Conservation (phyloP, 108 stramenopile species). For the Skeletonema tropicum region DNA sequence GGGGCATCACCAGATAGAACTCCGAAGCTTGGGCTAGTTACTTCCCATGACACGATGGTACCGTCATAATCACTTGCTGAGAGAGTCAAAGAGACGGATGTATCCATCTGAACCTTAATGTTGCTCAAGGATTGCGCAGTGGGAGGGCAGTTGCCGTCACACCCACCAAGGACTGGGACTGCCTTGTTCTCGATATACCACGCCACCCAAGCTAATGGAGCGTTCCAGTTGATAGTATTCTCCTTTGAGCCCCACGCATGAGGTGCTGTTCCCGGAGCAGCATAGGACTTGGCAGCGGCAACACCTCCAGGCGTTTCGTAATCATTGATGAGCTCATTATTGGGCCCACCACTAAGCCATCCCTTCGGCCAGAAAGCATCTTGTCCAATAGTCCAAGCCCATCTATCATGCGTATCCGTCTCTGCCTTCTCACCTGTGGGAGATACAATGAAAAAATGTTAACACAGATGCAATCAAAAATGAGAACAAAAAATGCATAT, state of each 20-base stretch:
- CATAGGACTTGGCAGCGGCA: slow-evolving; percentile 37
- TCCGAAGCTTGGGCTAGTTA: slow-evolving; percentile 8
- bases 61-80: slow-evolving; percentile 32
- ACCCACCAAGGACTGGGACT: slow-evolving; percentile 23
- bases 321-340: slow-evolving; percentile 34
- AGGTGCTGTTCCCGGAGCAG: slow-evolving; percentile 34
- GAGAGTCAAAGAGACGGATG: slow-evolving; percentile 11
- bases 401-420: slow-evolving; percentile 36
- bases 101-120: slow-evolving; percentile 12
- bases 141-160: slow-evolving; percentile 15
- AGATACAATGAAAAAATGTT: too few relatives aligned
- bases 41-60: slow-evolving; percentile 14
- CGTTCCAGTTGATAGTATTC: slow-evolving; percentile 42
- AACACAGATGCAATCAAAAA: too few relatives aligned
- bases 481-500: too few relatives aligned
- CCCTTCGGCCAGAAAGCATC: slow-evolving; percentile 34
- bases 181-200: slow-evolving; percentile 40
- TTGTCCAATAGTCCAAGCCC: slow-evolving; percentile 34
- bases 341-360: slow-evolving; percentile 33
- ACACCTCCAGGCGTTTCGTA: slow-evolving; percentile 16
- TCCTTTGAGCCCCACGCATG: slow-evolving; percentile 37
- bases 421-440: slow-evolving; percentile 35
- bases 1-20: slow-evolving; percentile 17
- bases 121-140: neutral
- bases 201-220: slow-evolving; percentile 29